Evolutionary conservation across 2,329 filamentous ascomycete species (phyloP).

Genomic region (Aspergillaceae sp.): DNA sequence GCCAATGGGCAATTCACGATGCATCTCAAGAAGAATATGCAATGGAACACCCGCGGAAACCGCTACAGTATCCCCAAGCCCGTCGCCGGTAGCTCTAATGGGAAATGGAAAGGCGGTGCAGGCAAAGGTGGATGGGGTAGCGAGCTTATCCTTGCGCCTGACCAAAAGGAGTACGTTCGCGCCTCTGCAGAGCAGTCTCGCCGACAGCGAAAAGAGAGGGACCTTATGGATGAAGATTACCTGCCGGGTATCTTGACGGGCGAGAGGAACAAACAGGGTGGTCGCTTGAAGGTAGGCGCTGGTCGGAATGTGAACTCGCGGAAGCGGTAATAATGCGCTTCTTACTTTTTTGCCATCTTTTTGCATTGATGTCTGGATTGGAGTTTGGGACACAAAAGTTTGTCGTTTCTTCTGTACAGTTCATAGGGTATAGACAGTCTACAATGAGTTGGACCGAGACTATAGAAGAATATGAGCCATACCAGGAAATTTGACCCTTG

Average conservation of each 20-base stretch:
- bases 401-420: not conserved
- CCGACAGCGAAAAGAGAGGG: slow-evolving; percentile 53
- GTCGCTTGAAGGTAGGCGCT: slow-evolving; percentile 70
- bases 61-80: slow-evolving; percentile 90
- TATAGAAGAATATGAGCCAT: not conserved
- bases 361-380: slow-evolving; percentile 11
- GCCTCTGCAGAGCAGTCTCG: slow-evolving; percentile 57
- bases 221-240: slow-evolving; percentile 93
- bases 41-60: slow-evolving; percentile 91
- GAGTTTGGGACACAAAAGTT: not conserved
- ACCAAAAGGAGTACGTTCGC: slow-evolving; percentile 83
- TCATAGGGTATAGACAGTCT: slow-evolving; percentile 1
- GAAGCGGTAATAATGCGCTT: slow-evolving; percentile 43
- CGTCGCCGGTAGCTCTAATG: slow-evolving; percentile 68
- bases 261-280: slow-evolving; percentile 56
- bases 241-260: slow-evolving; percentile 78
- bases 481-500: not conserved
- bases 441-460: slow-evolving; percentile 5
- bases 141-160: slow-evolving; percentile 77
- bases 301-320: slow-evolving; percentile 79
- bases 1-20: slow-evolving; percentile 70
- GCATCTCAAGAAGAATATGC: slow-evolving; percentile 88
- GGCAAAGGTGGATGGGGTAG: slow-evolving; percentile 83
- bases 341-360: slow-evolving; percentile 1
- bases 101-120: slow-evolving; percentile 59